phyloP scores from a whole-genome alignment of 441 rosid genomes.

The Croton laevigatus region DNA sequence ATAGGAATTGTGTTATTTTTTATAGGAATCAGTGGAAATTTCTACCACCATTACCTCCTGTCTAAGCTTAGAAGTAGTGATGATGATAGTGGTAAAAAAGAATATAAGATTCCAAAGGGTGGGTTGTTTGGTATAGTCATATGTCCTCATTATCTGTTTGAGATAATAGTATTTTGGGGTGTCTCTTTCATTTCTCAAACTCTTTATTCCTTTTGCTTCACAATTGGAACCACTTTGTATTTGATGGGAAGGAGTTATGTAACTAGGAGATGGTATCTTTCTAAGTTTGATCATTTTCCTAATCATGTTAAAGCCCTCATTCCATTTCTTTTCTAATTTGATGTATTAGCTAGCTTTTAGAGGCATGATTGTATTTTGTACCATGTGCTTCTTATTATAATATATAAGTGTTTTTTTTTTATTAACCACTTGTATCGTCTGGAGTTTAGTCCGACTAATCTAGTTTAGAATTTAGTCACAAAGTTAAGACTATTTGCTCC shows the following conservation, averaged over 20 bases:
- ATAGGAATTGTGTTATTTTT: slow-evolving; percentile 47
- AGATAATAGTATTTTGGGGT: slow-evolving; percentile 55
- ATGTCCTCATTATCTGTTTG: slow-evolving; percentile 81
- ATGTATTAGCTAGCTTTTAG: too few relatives aligned
- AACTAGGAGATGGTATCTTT: slow-evolving; percentile 68
- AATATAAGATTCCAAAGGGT: slow-evolving; percentile 65
- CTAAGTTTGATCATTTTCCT: slow-evolving; percentile 66
- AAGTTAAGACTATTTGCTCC: too few relatives aligned
- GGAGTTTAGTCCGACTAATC: too few relatives aligned
- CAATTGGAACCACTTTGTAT: slow-evolving; percentile 40
- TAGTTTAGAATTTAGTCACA: too few relatives aligned
- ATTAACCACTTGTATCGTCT: too few relatives aligned
- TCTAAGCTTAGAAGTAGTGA: slow-evolving; percentile 45
- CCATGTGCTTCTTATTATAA: too few relatives aligned
- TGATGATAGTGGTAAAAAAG: slow-evolving; percentile 36
- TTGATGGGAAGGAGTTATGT: slow-evolving; percentile 57
- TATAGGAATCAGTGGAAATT: slow-evolving; percentile 57
- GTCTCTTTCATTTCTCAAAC: slow-evolving; percentile 60
- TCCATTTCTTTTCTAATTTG: slow-evolving; percentile 54
- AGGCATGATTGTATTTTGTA: too few relatives aligned
- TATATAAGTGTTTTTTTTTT: too few relatives aligned
- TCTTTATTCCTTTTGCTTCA: slow-evolving; percentile 31
- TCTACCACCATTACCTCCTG: slow-evolving; percentile 70
- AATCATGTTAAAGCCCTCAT: slow-evolving; percentile 44
- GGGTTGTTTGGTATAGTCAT: slow-evolving; percentile 54